Evolutionary conservation across 2,329 filamentous ascomycete species (phyloP).

Genomic region (Colletotrichum lini): DNA sequence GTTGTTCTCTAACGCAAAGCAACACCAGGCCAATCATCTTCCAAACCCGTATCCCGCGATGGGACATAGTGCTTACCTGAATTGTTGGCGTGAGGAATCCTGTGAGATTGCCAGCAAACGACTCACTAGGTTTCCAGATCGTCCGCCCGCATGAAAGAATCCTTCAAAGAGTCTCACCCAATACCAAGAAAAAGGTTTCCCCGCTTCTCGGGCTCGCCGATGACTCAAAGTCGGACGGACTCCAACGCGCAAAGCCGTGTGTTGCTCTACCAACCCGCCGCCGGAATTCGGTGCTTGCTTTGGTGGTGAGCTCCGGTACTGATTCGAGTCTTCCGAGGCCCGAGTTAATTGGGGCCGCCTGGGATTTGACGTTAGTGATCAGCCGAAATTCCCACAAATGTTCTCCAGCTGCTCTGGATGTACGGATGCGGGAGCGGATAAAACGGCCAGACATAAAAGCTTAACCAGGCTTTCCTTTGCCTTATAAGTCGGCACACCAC

Average conservation of each 20-base stretch:
- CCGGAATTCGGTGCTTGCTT: neutral
- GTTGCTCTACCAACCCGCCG: neutral
- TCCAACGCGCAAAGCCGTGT: neutral
- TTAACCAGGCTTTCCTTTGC: neutral
- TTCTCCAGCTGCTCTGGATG: neutral
- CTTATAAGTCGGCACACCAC: neutral
- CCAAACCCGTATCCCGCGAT: too few species aligned
- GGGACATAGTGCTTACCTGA: neutral
- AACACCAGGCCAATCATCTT: too few species aligned
- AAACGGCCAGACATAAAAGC: neutral
- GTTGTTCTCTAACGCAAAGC: neutral
- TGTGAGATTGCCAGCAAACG: neutral
- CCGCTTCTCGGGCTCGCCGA: neutral
- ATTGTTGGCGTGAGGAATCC: neutral
- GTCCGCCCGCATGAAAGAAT: too few species aligned
- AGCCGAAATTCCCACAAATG: neutral
- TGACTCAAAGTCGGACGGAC: neutral
- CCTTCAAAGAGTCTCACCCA: neutral
- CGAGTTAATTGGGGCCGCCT: too few species aligned
- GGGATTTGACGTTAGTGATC: neutral
- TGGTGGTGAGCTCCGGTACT: neutral
- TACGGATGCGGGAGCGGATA: neutral
- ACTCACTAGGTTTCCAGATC: too few species aligned
- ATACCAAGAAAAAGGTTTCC: neutral
- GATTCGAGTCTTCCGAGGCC: neutral